A percentile compares a stretch with the other conserved stretches of the same genome.
These are phyloP conservation scores for Nemania sp. DNA, from an alignment of 2,329 filamentous ascomycete species.

Conservation along the genomic window DNA sequence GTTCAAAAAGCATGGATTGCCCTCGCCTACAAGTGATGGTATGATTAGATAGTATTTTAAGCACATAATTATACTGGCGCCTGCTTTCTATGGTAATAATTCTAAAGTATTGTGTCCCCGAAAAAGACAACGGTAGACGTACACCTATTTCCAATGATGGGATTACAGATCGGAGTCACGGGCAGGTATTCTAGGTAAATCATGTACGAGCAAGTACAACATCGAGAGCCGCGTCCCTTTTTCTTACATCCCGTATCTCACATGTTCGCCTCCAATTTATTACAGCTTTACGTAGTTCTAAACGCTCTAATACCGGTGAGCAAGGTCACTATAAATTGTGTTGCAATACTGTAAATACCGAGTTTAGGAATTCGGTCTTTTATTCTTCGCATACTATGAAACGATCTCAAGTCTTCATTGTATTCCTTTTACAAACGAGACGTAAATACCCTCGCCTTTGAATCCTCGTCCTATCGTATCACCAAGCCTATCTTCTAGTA, in stretches of 20 bases:
- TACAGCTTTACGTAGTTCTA: too few relatives aligned
- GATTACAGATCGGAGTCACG: too few relatives aligned
- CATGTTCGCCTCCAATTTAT: too few relatives aligned
- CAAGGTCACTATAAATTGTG: not conserved
- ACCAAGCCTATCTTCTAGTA: not conserved
- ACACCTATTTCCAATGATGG: too few relatives aligned
- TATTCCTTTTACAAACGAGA: constrained; percentile 10
- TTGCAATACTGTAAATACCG: not conserved
- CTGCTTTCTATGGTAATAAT: too few relatives aligned
- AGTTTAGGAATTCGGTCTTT: not conserved
- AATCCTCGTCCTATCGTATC: constrained; percentile 4
- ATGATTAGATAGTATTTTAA: not conserved
- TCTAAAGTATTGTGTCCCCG: too few relatives aligned
- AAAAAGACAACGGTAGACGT: too few relatives aligned
- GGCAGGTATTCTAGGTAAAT: too few relatives aligned
- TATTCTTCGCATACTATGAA: not conserved
- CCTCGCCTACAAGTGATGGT: not conserved
- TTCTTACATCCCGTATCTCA: too few relatives aligned
- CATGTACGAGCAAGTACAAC: too few relatives aligned
- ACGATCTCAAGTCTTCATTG: constrained; percentile 2
- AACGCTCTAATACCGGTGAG: not conserved
- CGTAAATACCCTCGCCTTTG: not conserved
- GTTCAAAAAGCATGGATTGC: not conserved
- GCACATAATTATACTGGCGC: not conserved
- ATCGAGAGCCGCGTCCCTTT: too few relatives aligned